Base-by-base conservation (phyloP, 306 rosid genomes). In the Comarum palustre region DNA sequence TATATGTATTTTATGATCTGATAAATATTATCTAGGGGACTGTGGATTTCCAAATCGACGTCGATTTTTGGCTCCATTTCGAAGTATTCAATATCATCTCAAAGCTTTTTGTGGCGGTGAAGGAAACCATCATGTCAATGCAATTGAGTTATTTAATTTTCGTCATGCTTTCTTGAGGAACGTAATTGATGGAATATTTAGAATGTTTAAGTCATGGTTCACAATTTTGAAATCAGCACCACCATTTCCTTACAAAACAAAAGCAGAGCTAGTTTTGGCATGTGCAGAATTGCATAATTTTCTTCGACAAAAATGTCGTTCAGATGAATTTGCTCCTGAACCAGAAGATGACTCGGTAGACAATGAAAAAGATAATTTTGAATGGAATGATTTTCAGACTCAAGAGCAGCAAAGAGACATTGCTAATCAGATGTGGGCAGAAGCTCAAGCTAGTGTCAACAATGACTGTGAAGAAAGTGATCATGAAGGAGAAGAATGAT, bases 181-280 rank as follows among this genome's bases (percentile, higher is more conserved):
- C 0, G 17, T 64, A 38, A 64, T 38, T 64, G 69, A 64, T 8
- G n/a, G 16, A 12, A 64, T 64, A n/a, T 64, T 64, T 64, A 31
- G 31, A 16, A 38, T 64, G 38, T 34, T 38, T 22, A 38, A 64
- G 43, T 64, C 48, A 3, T 3, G 46, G 8, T 64, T 38, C 47
- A 38, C 47, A n/a, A 64, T 64, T 64, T 64, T 64, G 9, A 64
- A 64, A 38, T 64, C 16, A 34, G 31, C 69, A 51, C 58, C 58
- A 51, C 58, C 27, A n/a, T 51, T 51, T 8, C 4, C 24, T 5
- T 48, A 19, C 8, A 48, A 48, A 10, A 48, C 54, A 48, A 22
- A 48, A 48, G 54, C 10, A 48, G 10, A 48, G 55, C 10, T 48
- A 17, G 55, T 48, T 48, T 48, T 48, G 55, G 55, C 55, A 12